Evolutionary conservation across 768 basidiomycete species (phyloP).

Genomic region (Boletus rubescentipes): DNA sequence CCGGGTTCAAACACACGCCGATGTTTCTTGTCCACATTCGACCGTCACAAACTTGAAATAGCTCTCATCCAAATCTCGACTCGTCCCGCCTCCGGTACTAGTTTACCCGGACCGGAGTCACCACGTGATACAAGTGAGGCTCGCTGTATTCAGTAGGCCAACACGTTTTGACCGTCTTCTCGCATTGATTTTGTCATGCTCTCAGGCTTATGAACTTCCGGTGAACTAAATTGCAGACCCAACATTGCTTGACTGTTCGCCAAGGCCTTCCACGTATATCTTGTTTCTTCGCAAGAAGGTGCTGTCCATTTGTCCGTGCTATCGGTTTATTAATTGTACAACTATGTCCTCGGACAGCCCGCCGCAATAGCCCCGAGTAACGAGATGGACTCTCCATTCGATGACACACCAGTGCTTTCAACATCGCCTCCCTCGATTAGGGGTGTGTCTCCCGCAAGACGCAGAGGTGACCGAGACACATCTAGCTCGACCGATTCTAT

Average conservation of each 20-base stretch:
- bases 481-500: slow-evolving; percentile 41
- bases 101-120: background rate
- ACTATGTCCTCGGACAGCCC: slow-evolving; percentile 1
- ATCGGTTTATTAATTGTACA: background rate
- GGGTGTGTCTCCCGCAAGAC: slow-evolving; percentile 40
- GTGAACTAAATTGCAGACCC: background rate
- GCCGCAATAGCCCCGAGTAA: background rate
- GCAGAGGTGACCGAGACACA: slow-evolving; percentile 33
- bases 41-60: background rate
- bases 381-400: slow-evolving; percentile 40
- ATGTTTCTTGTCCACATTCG: background rate
- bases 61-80: background rate
- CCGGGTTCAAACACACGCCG: background rate
- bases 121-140: slow-evolving; percentile 9
- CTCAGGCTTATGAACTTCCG: background rate
- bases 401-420: slow-evolving; percentile 33
- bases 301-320: background rate
- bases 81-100: background rate
- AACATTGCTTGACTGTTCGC: background rate
- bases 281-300: slow-evolving; percentile 11
- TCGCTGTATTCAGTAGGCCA: background rate
- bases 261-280: no score
- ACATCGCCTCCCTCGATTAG: slow-evolving; percentile 44
- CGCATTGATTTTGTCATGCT: background rate
- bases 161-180: background rate